These are phyloP conservation scores for Ogataea pini DNA, from an alignment of 805 yeast genomes.

Conservation along the genomic window DNA sequence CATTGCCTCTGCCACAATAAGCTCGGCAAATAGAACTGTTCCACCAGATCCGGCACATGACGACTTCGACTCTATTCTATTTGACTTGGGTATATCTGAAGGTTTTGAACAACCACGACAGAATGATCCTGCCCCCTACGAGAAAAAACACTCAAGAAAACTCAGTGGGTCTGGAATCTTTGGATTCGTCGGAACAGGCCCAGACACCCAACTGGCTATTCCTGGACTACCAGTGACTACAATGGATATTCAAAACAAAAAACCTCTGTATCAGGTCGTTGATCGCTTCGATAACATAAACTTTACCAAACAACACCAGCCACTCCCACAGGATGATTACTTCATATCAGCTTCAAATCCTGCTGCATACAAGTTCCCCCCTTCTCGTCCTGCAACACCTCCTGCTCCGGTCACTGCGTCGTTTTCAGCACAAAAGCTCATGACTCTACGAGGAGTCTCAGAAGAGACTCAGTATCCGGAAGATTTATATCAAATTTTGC, in stretches of 20 bases:
- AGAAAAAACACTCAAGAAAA: constrained; percentile 53
- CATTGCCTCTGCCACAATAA: constrained; percentile 18
- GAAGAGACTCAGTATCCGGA: neutral
- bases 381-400: constrained; percentile 36
- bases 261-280: constrained; percentile 37
- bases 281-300: constrained; percentile 38
- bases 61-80: constrained; percentile 33
- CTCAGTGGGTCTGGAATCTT: constrained; percentile 81
- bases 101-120: constrained; percentile 29
- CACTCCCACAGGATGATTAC: constrained; percentile 39
- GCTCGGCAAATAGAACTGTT: constrained; percentile 1
- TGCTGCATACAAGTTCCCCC: constrained; percentile 58
- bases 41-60: constrained; percentile 16
- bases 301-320: constrained; percentile 9
- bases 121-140: constrained; percentile 6
- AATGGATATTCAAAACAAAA: constrained; percentile 27
- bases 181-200: constrained; percentile 63
- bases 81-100: constrained; percentile 35
- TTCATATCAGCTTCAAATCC: constrained; percentile 49
- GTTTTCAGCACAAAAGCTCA: constrained; percentile 46
- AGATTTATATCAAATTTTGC: neutral
- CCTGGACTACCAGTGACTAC: constrained; percentile 44
- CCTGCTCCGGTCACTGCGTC: constrained; percentile 27
- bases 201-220: constrained; percentile 56
- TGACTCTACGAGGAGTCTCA: constrained; percentile 25